Evolutionary conservation across 257 asterid species (phyloP), one percentile per base, ranked within the genome.

Genomic region (Penstemon eatonii): DNA sequence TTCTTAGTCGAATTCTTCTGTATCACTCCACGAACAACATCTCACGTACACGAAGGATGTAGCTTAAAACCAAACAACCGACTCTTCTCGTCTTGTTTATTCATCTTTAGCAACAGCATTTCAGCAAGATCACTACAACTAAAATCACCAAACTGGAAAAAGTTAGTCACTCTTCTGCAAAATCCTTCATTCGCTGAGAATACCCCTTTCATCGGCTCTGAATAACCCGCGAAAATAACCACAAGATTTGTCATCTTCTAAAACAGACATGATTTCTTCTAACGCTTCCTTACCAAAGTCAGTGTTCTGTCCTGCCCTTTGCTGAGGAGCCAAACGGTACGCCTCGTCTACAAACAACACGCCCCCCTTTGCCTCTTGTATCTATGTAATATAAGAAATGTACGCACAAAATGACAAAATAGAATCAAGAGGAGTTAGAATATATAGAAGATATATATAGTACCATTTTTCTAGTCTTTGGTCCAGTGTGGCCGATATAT

Each of bases 281-380:
- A 89, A 69, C 4, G 96, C 98, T 65, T 89, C 98, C 64, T 79
- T 79, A 12, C 96, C 98, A 4, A 62, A 85, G 64, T 91, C 98
- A 8, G 38, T 13, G 8, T 68, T 71, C 40, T 75, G 79, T 4
- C 89, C 90, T 11, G 86, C 72, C 18, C 74, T 59, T 67, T 82
- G 86, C 72, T 60, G 57, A 3, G 93, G 91, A 44, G 83, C 80
- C 59, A 91, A 69, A 9, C 87, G 79, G 73, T 91, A 91, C 5
- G 98, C 96, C 73, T 91, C 98, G 52, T 91, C 98, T 45, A 91
- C 86, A 18, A 91, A 89, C 54, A 91, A 74, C 65, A 85, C 83
- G 4, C 98, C 96, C 6, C 96, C 97, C 76, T 80, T 88, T 8
- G 98, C 96, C 79, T 91, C 98, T n/a, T n/a, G n/a, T n/a, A n/a